phyloP scores from a whole-genome alignment of 495 filamentous ascomycete species.

The Tuber indicum region DNA sequence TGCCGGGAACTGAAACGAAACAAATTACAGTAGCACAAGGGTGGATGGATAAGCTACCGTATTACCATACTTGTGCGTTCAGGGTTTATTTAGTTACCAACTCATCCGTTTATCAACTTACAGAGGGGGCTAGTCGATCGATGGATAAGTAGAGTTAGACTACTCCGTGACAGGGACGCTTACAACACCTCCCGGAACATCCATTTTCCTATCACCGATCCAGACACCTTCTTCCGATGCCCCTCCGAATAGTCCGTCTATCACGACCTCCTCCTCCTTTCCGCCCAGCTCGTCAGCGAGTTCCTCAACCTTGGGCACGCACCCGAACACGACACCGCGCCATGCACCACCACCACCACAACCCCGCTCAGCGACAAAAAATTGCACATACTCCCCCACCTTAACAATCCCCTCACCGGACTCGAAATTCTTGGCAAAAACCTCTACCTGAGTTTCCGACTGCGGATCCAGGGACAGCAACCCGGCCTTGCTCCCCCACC shows the following conservation, averaged over 20 bases:
- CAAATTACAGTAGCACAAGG: not conserved
- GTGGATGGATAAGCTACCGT: not conserved
- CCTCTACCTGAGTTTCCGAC: conserved; percentile 20
- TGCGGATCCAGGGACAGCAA: conserved; percentile 60
- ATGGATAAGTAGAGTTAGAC: not conserved
- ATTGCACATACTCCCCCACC: conserved; percentile 36
- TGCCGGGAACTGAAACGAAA: not conserved
- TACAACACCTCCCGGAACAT: conserved; percentile 37
- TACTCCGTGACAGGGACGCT: not conserved
- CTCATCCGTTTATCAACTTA: not conserved
- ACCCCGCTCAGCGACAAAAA: conserved; percentile 28
- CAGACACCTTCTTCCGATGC: conserved; percentile 33
- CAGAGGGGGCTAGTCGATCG: not conserved
- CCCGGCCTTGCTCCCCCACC: conserved; percentile 68
- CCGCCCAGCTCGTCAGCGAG: conserved; percentile 1
- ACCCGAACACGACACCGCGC: conserved; percentile 27
- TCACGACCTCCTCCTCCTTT: conserved; percentile 18
- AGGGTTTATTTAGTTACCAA: not conserved
- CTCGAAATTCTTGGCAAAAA: conserved; percentile 34
- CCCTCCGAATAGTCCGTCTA: conserved; percentile 38
- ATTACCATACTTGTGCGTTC: not conserved
- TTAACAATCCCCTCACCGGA: conserved; percentile 25
- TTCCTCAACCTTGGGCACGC: conserved; percentile 32
- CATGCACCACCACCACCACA: not conserved
- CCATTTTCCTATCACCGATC: conserved; percentile 29